Base-by-base conservation (phyloP, 129 eudicot genomes). In the Flaveria bidentis region DNA sequence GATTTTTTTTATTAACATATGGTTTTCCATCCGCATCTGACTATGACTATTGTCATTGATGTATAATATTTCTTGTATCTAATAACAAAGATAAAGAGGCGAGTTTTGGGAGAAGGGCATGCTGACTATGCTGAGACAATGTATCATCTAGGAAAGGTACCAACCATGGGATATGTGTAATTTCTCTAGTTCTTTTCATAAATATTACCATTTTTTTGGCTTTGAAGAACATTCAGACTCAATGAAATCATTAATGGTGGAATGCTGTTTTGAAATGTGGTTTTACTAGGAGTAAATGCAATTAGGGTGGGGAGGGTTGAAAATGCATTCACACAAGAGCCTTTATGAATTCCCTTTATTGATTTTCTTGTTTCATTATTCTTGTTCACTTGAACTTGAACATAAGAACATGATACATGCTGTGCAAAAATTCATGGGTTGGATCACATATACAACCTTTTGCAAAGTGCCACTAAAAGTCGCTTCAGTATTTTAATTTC, bases 141-240 rank as follows among this genome's bases (percentile, higher is more conserved):
- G 97, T 91, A 85, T 85, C 99, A 91, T 89, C 90, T 94, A 69
- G 99, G 93, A 55, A 91, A 76, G 84, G 99, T 91, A 81, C 81
- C 89, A 81, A 79, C 74, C 67, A 22, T 28, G 67, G 67, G 25
- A 49, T 66, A 52, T 44, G 65, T 52, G n/a, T 70, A 47, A 62
- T 25, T 58, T 58, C 2, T 30, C 14, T 51, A 13, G 28, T 49
- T 30, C 9, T 84, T 10, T 69, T 61, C 44, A 9, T 76, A 23
- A n/a, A 17, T n/a, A 60, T 25, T 12, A 23, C 33, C 64, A 1
- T 11, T 69, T 28, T 28, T 78, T 69, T 63, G 17, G 25, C 8
- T 11, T 69, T 41, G 42, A 51, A 62, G 57, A 61, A 67, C 12
- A 67, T 66, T 46, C 36, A 5, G 67, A 46, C 11, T 75, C 47